A percentile compares a stretch with the other conserved stretches of the same genome.
These are phyloP conservation scores for Ophiostoma piceae DNA, from an alignment of 2,329 filamentous ascomycete species.

Conservation along the genomic window DNA sequence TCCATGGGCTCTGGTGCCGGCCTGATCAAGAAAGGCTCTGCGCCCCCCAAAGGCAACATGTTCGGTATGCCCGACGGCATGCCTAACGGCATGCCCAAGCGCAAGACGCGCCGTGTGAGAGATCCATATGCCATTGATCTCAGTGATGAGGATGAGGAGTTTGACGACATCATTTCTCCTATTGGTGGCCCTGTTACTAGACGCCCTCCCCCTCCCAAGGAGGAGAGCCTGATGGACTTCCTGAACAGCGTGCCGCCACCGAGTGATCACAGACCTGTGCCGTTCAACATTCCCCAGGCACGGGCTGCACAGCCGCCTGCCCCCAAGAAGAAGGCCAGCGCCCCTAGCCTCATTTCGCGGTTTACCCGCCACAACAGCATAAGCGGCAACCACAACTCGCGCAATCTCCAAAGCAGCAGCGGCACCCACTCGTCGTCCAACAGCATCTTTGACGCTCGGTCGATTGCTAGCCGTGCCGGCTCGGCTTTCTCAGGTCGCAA, in stretches of 20 bases:
- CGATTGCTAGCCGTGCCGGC: constrained; percentile 39
- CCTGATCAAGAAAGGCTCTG: constrained; percentile 44
- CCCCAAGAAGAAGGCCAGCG: constrained; percentile 60
- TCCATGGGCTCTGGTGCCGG: constrained; percentile 71
- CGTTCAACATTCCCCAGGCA: constrained; percentile 34
- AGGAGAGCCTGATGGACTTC: constrained; percentile 71
- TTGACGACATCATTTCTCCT: constrained; percentile 31
- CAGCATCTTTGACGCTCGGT: constrained; percentile 34
- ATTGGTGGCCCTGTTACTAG: constrained; percentile 32
- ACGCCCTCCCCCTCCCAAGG: constrained; percentile 43
- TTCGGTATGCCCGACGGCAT: constrained; percentile 49
- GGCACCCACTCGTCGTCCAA: constrained; percentile 8
- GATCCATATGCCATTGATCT: constrained; percentile 93
- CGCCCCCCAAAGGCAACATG: not conserved
- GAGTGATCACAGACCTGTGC: constrained; percentile 40
- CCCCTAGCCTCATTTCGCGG: constrained; percentile 57
- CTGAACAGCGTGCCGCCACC: constrained; percentile 65
- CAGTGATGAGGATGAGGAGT: constrained; percentile 58
- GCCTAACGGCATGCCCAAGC: constrained; percentile 59
- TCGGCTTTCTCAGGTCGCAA: constrained; percentile 25
- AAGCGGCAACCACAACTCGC: constrained; percentile 23
- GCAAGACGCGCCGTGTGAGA: constrained; percentile 70
- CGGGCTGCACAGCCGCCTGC: constrained; percentile 32
- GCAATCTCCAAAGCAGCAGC: constrained; percentile 23
- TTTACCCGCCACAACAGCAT: constrained; percentile 39